Base-by-base conservation (phyloP, 768 basidiomycete species). In the Lanmaoa rubissima region DNA sequence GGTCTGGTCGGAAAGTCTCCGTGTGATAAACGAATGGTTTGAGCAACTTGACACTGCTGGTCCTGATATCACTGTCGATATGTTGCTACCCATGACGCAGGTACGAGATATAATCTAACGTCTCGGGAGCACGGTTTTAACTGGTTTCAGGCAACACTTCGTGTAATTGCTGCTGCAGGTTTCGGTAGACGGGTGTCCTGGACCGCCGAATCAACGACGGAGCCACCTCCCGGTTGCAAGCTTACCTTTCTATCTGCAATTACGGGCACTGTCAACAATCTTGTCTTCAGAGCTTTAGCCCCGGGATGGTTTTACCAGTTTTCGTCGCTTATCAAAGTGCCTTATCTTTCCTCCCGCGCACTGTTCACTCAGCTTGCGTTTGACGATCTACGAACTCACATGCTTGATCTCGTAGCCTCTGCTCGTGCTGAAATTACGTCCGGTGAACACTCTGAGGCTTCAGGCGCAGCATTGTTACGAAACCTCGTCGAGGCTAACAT, bases 401-500 rank as follows among this genome's bases (percentile, higher is more conserved):
- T 82, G 72, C 48, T 73, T 26, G 75, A 78, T 12, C 65, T 81
- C 17, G 70, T 80, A 0, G 63, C 72, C 8, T 61, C 68, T 48
- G 75, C 78, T 16, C 73, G 77, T 11, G 70, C 67, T 3, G 72
- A 73, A 51, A 68, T 76, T 9, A 58, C 66, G 7, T 68, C 61
- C 9, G 71, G 69, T 1, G 67, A 73, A 53, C 60, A 57, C 53
- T 39, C 60, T 1, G 53, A 42, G 2, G 28, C 36, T 31, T 61
- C 57, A 10, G 69, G 76, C 26, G 69, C 76, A 32, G 76, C 78
- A 14, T 65, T 82, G 41, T 60, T 82, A 39, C 69, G 72, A 21
- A 79, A 78, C 55, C 63, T 82, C 26, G 78, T 82, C 7, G 72
- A 76, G 55, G 79, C 81, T 0, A 82, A 79, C 61, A 77, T 79